Conservation (phyloP, 805 yeast genomes). For the Wickerhamomyces pijperi region DNA sequence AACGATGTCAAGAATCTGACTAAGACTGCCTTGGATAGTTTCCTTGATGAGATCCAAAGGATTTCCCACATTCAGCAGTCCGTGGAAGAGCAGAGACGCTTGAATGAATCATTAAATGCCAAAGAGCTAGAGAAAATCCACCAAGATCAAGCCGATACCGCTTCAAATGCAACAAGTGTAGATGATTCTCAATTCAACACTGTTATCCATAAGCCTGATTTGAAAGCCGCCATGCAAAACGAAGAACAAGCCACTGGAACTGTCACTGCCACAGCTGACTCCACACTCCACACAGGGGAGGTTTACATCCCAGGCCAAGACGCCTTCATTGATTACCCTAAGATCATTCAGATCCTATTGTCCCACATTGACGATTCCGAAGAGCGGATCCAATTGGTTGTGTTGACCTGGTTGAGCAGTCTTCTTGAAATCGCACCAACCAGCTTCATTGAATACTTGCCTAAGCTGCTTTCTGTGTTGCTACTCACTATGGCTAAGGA, state of each 20-base stretch:
- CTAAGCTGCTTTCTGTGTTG: slow-evolving; percentile 62
- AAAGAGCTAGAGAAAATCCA: slow-evolving; percentile 1
- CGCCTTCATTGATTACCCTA: slow-evolving; percentile 67
- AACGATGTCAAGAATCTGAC: slow-evolving; percentile 84
- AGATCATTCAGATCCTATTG: slow-evolving; percentile 71
- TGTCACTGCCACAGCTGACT: slow-evolving; percentile 15
- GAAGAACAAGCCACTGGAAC: too few species aligned
- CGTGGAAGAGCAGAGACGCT: not conserved
- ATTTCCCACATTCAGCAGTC: slow-evolving; percentile 54
- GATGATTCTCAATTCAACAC: not conserved
- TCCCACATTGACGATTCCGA: slow-evolving; percentile 62
- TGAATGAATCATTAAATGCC: not conserved
- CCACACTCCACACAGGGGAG: slow-evolving; percentile 35
- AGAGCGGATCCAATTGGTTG: slow-evolving; percentile 67
- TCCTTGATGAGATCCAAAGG: slow-evolving; percentile 70
- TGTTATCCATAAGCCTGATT: not conserved
- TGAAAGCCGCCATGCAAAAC: too few species aligned
- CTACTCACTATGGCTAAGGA: slow-evolving; percentile 46
- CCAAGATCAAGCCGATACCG: not conserved
- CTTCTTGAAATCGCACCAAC: slow-evolving; percentile 64
- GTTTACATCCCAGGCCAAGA: slow-evolving; percentile 70
- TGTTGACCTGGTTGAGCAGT: slow-evolving; percentile 72
- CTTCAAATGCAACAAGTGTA: not conserved
- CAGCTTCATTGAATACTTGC: slow-evolving; percentile 62
- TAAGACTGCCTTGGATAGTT: slow-evolving; percentile 58